Conservation (phyloP, 192 early-diverging fungal species). For the Coemansia sp. region DNA sequence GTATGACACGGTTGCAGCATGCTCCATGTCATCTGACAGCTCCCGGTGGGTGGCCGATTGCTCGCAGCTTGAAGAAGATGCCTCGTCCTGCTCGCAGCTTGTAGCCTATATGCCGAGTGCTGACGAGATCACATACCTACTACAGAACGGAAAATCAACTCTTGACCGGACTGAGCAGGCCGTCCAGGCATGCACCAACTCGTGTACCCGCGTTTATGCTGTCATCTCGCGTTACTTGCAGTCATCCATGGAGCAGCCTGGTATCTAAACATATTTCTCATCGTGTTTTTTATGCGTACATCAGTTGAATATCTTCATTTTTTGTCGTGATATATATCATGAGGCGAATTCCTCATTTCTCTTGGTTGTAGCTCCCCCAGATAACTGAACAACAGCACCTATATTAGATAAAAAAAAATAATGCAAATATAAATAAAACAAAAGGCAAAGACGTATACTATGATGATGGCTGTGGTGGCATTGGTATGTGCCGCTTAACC, state of each 20-base stretch:
- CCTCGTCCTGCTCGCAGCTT: constrained; percentile 28
- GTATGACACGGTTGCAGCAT: constrained; percentile 53
- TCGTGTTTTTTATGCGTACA: neutral
- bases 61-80: constrained; percentile 44
- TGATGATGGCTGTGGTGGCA: constrained; percentile 24
- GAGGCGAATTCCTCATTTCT: too few species aligned
- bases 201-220: constrained; percentile 47
- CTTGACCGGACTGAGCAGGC: constrained; percentile 44
- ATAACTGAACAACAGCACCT: constrained; percentile 3
- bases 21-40: constrained; percentile 40
- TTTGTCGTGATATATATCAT: too few species aligned
- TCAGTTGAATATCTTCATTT: neutral
- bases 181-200: constrained; percentile 33
- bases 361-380: neutral
- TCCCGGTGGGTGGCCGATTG: constrained; percentile 46
- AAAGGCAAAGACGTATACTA: constrained; percentile 7
- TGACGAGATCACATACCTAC: constrained; percentile 49
- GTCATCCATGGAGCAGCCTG: constrained; percentile 22
- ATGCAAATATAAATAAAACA: constrained; percentile 5
- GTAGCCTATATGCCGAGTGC: constrained; percentile 51
- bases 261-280: neutral
- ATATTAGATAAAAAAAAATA: neutral
- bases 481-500: constrained; percentile 20
- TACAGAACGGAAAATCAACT: constrained; percentile 50
- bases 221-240: constrained; percentile 49